phyloP scores from a whole-genome alignment of 192 early-diverging fungal species.

The Pilobolus umbonatus region DNA sequence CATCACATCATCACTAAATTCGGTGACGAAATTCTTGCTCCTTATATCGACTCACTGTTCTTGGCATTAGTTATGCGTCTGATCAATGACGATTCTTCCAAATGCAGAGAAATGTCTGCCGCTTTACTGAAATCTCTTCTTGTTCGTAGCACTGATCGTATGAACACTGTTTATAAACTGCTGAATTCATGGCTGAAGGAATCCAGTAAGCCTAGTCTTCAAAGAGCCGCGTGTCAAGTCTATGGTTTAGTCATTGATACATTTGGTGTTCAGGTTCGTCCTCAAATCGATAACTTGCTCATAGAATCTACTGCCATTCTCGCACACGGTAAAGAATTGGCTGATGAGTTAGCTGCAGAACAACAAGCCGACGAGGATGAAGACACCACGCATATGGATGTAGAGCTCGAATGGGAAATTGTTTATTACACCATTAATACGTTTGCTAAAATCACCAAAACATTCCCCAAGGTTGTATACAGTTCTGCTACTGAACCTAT shows the following conservation, averaged over 20 bases:
- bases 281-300: slow-evolving; percentile 48
- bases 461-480: slow-evolving; percentile 48
- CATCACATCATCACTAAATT: slow-evolving; percentile 77
- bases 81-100: slow-evolving; percentile 87
- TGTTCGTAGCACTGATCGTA: slow-evolving; percentile 51
- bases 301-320: slow-evolving; percentile 48
- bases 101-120: slow-evolving; percentile 88
- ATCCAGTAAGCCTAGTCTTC: slow-evolving; percentile 57
- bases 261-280: slow-evolving; percentile 57
- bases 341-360: slow-evolving; percentile 19
- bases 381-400: slow-evolving; percentile 42
- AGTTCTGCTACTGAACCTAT: slow-evolving; percentile 45
- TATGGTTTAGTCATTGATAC: slow-evolving; percentile 81
- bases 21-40: slow-evolving; percentile 66
- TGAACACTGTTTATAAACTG: slow-evolving; percentile 62
- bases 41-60: slow-evolving; percentile 80
- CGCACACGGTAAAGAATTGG: slow-evolving; percentile 23
- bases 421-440: slow-evolving; percentile 79
- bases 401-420: slow-evolving; percentile 78
- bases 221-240: slow-evolving; percentile 78
- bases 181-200: slow-evolving; percentile 75
- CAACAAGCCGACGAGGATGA: slow-evolving; percentile 51
- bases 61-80: slow-evolving; percentile 79
- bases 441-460: slow-evolving; percentile 64
- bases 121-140: slow-evolving; percentile 67